Evolutionary conservation across 129 eudicot genomes (phyloP).

Genomic region (Gnaphalium uliginosum): DNA sequence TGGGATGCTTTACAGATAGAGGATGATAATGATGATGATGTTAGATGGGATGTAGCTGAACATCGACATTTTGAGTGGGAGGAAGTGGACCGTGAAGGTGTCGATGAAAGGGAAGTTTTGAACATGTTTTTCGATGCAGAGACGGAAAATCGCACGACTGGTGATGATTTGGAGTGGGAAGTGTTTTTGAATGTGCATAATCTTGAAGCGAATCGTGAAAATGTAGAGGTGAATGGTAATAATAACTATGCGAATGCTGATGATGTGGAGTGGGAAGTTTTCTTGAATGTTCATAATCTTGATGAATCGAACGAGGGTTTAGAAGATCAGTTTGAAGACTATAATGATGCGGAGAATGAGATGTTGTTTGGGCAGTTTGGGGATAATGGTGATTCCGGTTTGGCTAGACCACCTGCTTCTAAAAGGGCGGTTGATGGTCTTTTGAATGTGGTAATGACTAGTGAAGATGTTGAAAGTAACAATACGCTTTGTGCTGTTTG

Average conservation of each 20-base stretch:
- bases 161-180: constrained; percentile 33
- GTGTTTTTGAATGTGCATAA: constrained; percentile 17
- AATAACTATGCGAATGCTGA: constrained; percentile 4
- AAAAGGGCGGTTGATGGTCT: constrained; percentile 47
- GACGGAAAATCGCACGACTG: constrained; percentile 6
- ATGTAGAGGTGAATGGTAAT: not conserved
- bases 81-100: constrained; percentile 51
- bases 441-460: constrained; percentile 35
- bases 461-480: constrained; percentile 39
- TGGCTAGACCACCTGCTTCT: constrained; percentile 66
- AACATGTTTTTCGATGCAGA: constrained; percentile 40
- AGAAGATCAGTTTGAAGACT: constrained; percentile 40
- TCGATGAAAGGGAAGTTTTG: constrained; percentile 49
- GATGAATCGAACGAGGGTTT: constrained; percentile 30
- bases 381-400: constrained; percentile 35
- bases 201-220: constrained; percentile 10
- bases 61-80: constrained; percentile 61
- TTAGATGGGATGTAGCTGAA: constrained; percentile 19
- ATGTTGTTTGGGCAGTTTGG: constrained; percentile 60
- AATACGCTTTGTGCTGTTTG: constrained; percentile 64
- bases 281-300: constrained; percentile 46
- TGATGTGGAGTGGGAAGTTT: constrained; percentile 55
- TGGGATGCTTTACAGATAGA: constrained; percentile 53
- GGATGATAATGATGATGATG: constrained; percentile 23
- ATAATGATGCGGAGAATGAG: constrained; percentile 41